These are phyloP conservation scores for Annona squamosa DNA, from an alignment of 164 flowering plant species.

Conservation along the genomic window DNA sequence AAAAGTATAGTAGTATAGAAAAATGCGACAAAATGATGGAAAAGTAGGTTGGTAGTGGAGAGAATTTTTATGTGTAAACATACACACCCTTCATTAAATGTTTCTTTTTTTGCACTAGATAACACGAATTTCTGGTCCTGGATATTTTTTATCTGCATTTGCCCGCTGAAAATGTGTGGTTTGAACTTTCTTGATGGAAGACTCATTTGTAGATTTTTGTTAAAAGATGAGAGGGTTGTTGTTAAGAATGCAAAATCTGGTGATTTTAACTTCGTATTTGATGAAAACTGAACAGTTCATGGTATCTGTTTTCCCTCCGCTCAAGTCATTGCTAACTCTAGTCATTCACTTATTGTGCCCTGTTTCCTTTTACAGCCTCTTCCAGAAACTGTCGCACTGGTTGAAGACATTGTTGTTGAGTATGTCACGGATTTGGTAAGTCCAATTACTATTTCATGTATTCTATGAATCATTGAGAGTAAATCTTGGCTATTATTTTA, in stretches of 20 bases:
- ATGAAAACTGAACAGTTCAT: neutral
- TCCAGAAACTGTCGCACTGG: slow-evolving; percentile 79
- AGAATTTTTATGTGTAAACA: too few species aligned
- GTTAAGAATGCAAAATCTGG: neutral
- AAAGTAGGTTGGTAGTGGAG: too few species aligned
- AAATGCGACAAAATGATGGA: too few species aligned
- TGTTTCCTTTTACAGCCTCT: slow-evolving; percentile 55
- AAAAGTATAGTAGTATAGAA: too few species aligned
- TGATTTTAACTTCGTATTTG: neutral
- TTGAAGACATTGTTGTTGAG: slow-evolving; percentile 93
- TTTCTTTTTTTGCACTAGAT: too few species aligned
- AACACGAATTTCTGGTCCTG: too few species aligned
- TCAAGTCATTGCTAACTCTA: neutral
- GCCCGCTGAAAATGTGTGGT: too few species aligned
- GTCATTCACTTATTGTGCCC: neutral
- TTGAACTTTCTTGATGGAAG: too few species aligned
- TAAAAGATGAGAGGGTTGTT: too few species aligned
- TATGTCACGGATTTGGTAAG: slow-evolving; percentile 85
- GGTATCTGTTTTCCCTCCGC: neutral
- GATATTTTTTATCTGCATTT: too few species aligned
- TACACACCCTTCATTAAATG: too few species aligned
- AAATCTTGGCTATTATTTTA: neutral
- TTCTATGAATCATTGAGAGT: slow-evolving; percentile 1
- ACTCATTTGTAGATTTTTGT: too few species aligned
- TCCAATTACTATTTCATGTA: neutral